Base-by-base conservation (phyloP, 2,329 filamentous ascomycete genomes). In the Sporothrix brasiliensis region DNA sequence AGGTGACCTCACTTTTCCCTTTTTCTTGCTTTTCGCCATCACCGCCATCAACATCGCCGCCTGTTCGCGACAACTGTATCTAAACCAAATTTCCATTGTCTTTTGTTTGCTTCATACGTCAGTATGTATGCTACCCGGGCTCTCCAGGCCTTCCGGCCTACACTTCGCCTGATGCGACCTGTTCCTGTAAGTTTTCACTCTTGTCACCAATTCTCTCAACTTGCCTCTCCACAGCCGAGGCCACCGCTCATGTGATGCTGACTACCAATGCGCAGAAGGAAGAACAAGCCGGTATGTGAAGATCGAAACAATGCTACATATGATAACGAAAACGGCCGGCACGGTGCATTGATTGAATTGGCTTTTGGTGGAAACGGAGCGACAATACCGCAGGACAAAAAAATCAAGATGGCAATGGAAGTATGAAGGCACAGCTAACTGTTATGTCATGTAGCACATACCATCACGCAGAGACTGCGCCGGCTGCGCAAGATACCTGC, bases 401-500 rank as follows among this genome's bases (percentile, higher is more conserved):
- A 34, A 34, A 34, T 1, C 6, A 56, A 27, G 53, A 34, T 19
- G 34, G 16, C 6, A 9, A 34, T 13, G n/a, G 7, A 19, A n/a
- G n/a, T 6, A 63, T 7, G n/a, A 24, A 24, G 13, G 27, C 61
- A 50, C 24, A 30, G 47, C 63, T 66, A 50, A 66, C 47, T 27
- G 10, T n/a, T 19, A n/a, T 52, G 7, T 2, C 14, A 19, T 52
- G 14, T 52, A 99, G 95, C 93, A 80, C 95, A 98, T 85, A 97
- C 94, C 78, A 89, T 98, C 82, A 97, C 94, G 75, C 95, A 98
- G 86, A 92, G 94, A 80, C 86, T 99, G 78, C 92, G 94, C 80
- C 91, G 89, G 80, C 86, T 97, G 79, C 94, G 91, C 87, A 89
- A 90, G 83, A 91, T 98, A 79, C 95, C 95, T 76, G 89, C 93